Conservation (phyloP, 495 filamentous ascomycete species). For the Penicillium paxilli region DNA sequence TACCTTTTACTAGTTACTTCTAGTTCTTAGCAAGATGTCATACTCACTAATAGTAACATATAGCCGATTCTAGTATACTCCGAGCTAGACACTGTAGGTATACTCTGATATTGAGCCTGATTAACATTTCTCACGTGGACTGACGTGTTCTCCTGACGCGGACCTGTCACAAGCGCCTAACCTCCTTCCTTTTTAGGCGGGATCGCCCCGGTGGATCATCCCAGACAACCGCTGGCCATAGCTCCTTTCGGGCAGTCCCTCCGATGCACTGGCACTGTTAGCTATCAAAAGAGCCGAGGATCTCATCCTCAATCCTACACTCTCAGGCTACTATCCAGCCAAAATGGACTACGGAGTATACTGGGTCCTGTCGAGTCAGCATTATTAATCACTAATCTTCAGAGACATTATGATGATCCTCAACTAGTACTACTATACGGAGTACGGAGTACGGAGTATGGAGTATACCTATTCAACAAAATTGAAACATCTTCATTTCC, state of each 20-base stretch:
- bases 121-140: slow-evolving; percentile 13
- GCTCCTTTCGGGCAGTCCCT: slow-evolving; percentile 26
- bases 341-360: neutral
- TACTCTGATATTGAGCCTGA: no score
- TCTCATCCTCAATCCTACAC: neutral
- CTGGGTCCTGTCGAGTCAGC: neutral
- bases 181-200: slow-evolving; percentile 29
- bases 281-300: neutral
- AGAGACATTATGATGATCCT: neutral
- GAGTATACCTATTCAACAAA: no score
- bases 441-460: no score
- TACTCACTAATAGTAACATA: no score
- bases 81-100: no score
- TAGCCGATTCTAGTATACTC: neutral
- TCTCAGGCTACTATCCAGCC: no score
- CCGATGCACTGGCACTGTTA: slow-evolving; percentile 13
- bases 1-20: no score
- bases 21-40: no score
- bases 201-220: slow-evolving; percentile 25
- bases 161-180: slow-evolving; percentile 19
- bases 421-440: no score
- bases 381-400: neutral
- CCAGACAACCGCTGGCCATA: slow-evolving; percentile 32
- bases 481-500: neutral
- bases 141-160: slow-evolving; percentile 6